phyloP scores from a whole-genome alignment of 2,329 filamentous ascomycete species.

The Cladophialophora psammophila region DNA sequence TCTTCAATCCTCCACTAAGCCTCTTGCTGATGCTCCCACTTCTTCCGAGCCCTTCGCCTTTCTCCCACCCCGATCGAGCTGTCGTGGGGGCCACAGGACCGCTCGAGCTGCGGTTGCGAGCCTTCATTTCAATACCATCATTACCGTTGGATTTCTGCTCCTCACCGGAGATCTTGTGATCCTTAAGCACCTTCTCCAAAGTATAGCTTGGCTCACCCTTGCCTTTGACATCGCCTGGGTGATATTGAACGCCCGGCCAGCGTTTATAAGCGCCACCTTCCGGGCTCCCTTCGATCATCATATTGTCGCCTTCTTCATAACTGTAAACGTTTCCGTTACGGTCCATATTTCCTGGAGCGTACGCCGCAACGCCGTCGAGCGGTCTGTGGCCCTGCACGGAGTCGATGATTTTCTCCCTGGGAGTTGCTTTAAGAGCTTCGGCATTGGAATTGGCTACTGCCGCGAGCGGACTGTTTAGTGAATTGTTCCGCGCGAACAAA shows the following conservation, averaged over 20 bases:
- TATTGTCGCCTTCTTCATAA: slow-evolving; percentile 85
- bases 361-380: slow-evolving; percentile 76
- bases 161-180: slow-evolving; percentile 53
- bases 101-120: slow-evolving; percentile 23
- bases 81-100: slow-evolving; percentile 16
- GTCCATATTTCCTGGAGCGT: slow-evolving; percentile 77
- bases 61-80: slow-evolving; percentile 27
- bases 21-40: slow-evolving; percentile 38
- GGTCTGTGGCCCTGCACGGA: slow-evolving; percentile 76
- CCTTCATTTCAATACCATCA: slow-evolving; percentile 39
- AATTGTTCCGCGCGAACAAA: slow-evolving; percentile 73
- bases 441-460: slow-evolving; percentile 76
- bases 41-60: slow-evolving; percentile 27
- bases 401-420: slow-evolving; percentile 77
- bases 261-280: slow-evolving; percentile 78
- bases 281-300: slow-evolving; percentile 76
- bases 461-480: slow-evolving; percentile 71
- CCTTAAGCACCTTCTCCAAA: slow-evolving; percentile 72
- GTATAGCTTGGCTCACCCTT: slow-evolving; percentile 80
- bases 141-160: slow-evolving; percentile 17
- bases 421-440: slow-evolving; percentile 82
- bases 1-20: slow-evolving; percentile 39
- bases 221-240: slow-evolving; percentile 79
- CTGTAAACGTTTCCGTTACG: slow-evolving; percentile 72
- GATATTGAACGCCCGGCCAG: slow-evolving; percentile 71